Evolutionary conservation across 805 yeast genomes (phyloP), one percentile per base, ranked within the genome.

Genomic region (Metschnikowia reukaufii): DNA sequence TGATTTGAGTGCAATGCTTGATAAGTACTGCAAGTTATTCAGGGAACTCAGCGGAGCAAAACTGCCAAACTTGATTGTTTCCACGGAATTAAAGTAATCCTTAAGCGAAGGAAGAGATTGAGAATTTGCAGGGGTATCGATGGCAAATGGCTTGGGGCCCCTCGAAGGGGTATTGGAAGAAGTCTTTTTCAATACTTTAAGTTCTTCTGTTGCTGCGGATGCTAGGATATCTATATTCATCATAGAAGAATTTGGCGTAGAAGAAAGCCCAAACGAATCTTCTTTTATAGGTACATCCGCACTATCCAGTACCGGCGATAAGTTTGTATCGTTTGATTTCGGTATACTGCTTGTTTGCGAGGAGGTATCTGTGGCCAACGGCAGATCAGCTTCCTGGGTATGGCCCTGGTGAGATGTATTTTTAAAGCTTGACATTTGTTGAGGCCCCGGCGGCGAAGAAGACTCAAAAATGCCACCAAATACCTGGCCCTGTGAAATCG

Each of bases 191-290:
- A 78, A 52, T 48, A 70, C 68, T 45, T 70, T 70, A 47, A 79
- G 66, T 59, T 79, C 83, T 57, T 78, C 80, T 3, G 79, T 70
- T 4, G 83, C 83, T 5, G 82, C 82, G 10, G 76, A 65, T 5
- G 82, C 83, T 39, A 79, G 61, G 2, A 77, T 64, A 57, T 78
- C 80, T 41, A 79, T 78, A 54, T 75, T 77, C 62, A 71, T 54
- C 33, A 63, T 61, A 19, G 57, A 42, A 42, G 49, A 46, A 21
- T 27, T 41, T 20, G 42, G 49, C 6, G 49, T 46, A 9, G 41
- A 34, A 2, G 49, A 40, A 21, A 17, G 49, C 41, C 31, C 39
- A 42, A 36, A 39, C 2, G 39, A 21, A 20, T 44, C 54, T 10
- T 50, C 52, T 13, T 38, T 44, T 35, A 30, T 33, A 10, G 15